A percentile compares a stretch with the other conserved stretches of the same genome.
phyloP scores from a whole-genome alignment of 2,329 filamentous ascomycete genomes.

The Colletotrichum falcatum region DNA sequence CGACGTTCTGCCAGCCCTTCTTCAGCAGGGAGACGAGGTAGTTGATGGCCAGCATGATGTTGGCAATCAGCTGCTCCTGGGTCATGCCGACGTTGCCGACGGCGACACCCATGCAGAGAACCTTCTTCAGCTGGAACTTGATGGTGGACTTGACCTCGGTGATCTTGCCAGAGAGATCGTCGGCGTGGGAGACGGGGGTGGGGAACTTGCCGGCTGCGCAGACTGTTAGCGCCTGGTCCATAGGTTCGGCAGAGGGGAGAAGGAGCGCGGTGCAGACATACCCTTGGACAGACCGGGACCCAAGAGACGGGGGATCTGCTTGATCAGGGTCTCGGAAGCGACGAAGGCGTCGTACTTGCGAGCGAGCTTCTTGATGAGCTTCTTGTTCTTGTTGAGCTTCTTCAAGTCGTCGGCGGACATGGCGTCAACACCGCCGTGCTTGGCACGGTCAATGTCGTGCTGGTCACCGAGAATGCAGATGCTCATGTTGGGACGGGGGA shows the following conservation, averaged over 20 bases:
- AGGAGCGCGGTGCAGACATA: conserved; percentile 59
- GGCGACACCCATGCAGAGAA: conserved; percentile 99
- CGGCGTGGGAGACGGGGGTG: conserved; percentile 95
- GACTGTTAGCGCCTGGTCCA: conserved; percentile 45
- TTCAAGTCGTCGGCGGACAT: conserved; percentile 99
- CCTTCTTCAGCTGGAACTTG: conserved; percentile 99
- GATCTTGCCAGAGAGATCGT: conserved; percentile 95
- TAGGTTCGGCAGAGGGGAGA: background rate
- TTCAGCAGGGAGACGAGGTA: conserved; percentile 99
- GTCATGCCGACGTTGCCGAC: conserved; percentile 99
- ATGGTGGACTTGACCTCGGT: conserved; percentile 99
- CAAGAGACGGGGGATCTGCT: conserved; percentile 99
- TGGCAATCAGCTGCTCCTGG: conserved; percentile 93
- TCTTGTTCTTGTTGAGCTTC: conserved; percentile 99
- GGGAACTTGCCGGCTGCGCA: conserved; percentile 96
- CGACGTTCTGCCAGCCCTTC: conserved; percentile 99
- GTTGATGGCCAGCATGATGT: conserved; percentile 99
- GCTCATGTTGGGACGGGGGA: conserved; percentile 91
- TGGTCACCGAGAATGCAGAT: conserved; percentile 82
- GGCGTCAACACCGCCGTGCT: conserved; percentile 98
- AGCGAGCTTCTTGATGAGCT: conserved; percentile 99
- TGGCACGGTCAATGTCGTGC: conserved; percentile 99
- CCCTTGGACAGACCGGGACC: conserved; percentile 98
- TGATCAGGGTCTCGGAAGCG: conserved; percentile 97
- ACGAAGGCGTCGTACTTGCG: conserved; percentile 99